Base-by-base conservation (phyloP, 78 protist species). In the Dictyostelium purpureum region DNA sequence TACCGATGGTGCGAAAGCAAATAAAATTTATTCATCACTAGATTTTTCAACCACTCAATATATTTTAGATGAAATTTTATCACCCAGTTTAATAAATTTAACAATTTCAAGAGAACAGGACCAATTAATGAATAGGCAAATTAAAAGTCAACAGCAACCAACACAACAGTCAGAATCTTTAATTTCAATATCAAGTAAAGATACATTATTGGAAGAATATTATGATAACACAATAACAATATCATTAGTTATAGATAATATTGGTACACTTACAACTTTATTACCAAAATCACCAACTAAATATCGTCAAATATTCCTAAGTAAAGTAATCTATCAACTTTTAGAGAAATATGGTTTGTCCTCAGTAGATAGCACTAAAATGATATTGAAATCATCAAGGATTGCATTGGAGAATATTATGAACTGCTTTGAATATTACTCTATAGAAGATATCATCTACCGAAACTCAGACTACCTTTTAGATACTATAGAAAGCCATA, bases 381-480 rank as follows among this genome's bases (percentile, higher is more conserved):
- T 83, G 14, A 38, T 85, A 2, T 16, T 57, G 1, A 52, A 57
- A 43, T 75, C 80, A 9, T 73, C 82, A 31, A 56, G 4, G 33
- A 56, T 2, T 4, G 43, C 77, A 31, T 47, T 85, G 1, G 21
- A 37, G 7, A 4, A 52, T 11, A 40, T 85, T 3, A 63, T 66
- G n/a, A 43, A 4, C 16, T 59, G 45, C 21, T 73, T 85, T 12
- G 49, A 73, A 0, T 85, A 59, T 73, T 28, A 85, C 38, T 85
- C 92, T 43, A 24, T 85, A 3, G 75, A 85, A 73, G 92, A 85
- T 59, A 40, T 85, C 2, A 66, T 85, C 14, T 85, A 73, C n/a
- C 71, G 73, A 24, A 85, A 85, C 47, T 73, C 92, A n/a, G 92
- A 85, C 47, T 85, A 85, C 47, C 33, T 85, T 28, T 73, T 85